phyloP scores from a whole-genome alignment of 495 filamentous ascomycete species.

The Penicillium taxi region DNA sequence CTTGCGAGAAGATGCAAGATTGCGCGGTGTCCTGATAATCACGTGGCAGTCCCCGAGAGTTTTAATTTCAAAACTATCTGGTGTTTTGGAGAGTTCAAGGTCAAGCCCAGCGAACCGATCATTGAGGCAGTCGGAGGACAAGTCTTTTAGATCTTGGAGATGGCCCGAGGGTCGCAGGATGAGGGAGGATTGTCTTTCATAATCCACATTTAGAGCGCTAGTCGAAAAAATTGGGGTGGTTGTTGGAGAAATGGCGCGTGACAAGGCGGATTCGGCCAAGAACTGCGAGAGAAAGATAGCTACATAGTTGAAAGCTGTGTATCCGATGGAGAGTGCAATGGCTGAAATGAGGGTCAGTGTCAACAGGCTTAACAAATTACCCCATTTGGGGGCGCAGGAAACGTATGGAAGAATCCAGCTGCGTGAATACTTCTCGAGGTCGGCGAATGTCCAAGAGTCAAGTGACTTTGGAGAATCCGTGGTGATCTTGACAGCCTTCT shows the following conservation, averaged over 20 bases:
- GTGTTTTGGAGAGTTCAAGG: slow-evolving; percentile 3
- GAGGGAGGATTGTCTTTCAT: slow-evolving; percentile 20
- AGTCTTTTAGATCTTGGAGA: slow-evolving; percentile 8
- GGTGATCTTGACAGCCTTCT: slow-evolving; percentile 21
- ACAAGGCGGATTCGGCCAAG: slow-evolving; percentile 18
- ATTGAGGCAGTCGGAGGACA: slow-evolving; percentile 8
- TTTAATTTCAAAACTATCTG: slow-evolving; percentile 50
- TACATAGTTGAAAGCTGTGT: slow-evolving; percentile 21
- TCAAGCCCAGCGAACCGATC: slow-evolving; percentile 14
- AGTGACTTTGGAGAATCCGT: slow-evolving; percentile 8
- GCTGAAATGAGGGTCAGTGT: slow-evolving; percentile 34
- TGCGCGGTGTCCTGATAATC: slow-evolving; percentile 49
- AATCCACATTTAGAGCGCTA: slow-evolving; percentile 12
- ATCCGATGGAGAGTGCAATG: slow-evolving; percentile 30
- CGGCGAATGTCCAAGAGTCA: slow-evolving; percentile 4
- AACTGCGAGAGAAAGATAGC: slow-evolving; percentile 21
- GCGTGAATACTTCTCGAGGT: slow-evolving; percentile 24
- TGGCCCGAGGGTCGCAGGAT: slow-evolving; percentile 17
- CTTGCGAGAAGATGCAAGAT: slow-evolving; percentile 40
- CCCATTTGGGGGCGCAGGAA: slow-evolving; percentile 28
- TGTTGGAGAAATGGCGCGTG: slow-evolving; percentile 14
- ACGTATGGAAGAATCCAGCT: slow-evolving; percentile 24
- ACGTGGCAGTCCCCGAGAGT: slow-evolving; percentile 55
- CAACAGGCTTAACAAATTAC: slow-evolving; percentile 33
- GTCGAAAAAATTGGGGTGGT: slow-evolving; percentile 9